Evolutionary conservation across 148 eudicot genomes (phyloP).

Genomic region (Cornus suecica): DNA sequence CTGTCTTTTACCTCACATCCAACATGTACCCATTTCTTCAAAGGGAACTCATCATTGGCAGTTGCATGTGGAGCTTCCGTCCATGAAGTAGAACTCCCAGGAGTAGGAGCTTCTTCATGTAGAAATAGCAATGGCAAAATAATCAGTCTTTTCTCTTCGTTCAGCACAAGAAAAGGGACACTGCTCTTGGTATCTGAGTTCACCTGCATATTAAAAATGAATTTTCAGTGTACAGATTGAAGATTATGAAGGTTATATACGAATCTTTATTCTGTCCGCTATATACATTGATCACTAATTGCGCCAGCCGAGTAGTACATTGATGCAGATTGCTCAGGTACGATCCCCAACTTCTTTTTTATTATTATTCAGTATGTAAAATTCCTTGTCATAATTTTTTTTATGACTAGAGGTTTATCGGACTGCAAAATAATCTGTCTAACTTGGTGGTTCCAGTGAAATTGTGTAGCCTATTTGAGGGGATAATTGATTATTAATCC

Average conservation of each 20-base stretch:
- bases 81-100: conserved; percentile 23
- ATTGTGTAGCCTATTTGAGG: not conserved
- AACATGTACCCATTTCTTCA: conserved; percentile 74
- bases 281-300: not conserved
- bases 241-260: not conserved
- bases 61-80: conserved; percentile 31
- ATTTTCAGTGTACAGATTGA: not conserved
- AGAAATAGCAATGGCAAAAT: conserved; percentile 40
- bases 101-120: conserved; percentile 33
- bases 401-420: not conserved
- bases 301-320: not conserved
- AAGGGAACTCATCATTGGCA: conserved; percentile 45
- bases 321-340: not conserved
- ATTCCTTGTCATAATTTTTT: not conserved
- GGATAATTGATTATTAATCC: not conserved
- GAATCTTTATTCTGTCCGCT: not conserved
- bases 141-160: conserved; percentile 48
- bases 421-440: not conserved
- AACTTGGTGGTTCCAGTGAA: not conserved
- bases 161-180: conserved; percentile 56
- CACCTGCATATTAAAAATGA: conserved; percentile 33
- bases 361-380: too few species aligned
- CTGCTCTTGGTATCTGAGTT: conserved; percentile 25
- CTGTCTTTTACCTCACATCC: conserved; percentile 71
- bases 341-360: not conserved